phyloP scores from a whole-genome alignment of 2,329 filamentous ascomycete genomes.

The Esteya vermicola region DNA sequence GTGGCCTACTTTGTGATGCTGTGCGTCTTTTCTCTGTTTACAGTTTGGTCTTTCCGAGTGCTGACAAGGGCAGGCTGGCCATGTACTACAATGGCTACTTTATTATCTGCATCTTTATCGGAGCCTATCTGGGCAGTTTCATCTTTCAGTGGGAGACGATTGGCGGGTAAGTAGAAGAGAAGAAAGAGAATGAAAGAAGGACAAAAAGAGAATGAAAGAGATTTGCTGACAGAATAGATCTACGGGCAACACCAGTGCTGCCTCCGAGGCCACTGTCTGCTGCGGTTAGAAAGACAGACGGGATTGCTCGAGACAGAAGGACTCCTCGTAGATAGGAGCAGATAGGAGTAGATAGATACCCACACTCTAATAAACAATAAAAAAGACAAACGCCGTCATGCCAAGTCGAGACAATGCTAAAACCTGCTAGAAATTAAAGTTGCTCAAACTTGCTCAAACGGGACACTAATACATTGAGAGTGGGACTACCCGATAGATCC shows the following conservation, averaged over 20 bases:
- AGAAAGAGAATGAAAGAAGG: no score
- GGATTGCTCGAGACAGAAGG: no score
- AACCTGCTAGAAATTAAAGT: no score
- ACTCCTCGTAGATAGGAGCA: no score
- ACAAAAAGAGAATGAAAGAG: no score
- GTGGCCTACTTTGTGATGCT: conserved; percentile 72
- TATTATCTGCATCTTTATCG: conserved; percentile 69
- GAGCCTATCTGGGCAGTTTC: conserved; percentile 58
- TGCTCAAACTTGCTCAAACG: conserved; percentile 6
- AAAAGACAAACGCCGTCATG: no score
- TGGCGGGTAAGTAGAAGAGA: conserved; percentile 10
- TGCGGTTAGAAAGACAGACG: conserved; percentile 9
- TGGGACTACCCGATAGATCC: no score
- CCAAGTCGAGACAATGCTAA: no score
- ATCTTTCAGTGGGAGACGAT: conserved; percentile 57
- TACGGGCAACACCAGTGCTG: conserved; percentile 11
- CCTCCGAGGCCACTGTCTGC: conserved; percentile 14
- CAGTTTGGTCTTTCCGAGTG: neutral
- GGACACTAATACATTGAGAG: neutral
- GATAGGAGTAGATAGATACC: no score
- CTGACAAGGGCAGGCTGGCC: conserved; percentile 18
- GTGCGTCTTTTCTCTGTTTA: conserved; percentile 9
- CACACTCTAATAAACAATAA: no score
- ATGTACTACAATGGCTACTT: conserved; percentile 59
- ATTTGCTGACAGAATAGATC: neutral